Conservation (phyloP, 768 basidiomycete genomes). For the Floccularia luteovirens region DNA sequence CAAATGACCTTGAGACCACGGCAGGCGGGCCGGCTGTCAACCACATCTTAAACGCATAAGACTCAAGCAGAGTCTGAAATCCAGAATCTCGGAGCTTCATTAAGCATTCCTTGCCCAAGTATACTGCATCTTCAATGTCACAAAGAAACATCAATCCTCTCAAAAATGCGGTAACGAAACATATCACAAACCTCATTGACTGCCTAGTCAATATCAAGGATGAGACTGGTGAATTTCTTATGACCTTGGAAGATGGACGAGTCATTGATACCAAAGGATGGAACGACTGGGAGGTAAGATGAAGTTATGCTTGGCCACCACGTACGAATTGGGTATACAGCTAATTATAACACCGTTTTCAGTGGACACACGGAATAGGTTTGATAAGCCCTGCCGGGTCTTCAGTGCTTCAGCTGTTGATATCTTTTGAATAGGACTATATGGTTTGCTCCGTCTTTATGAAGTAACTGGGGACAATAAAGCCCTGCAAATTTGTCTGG, state of each 20-base stretch:
- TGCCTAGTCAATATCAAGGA: slow-evolving; percentile 47
- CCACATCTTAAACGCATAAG: too few relatives aligned
- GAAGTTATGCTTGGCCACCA: too few relatives aligned
- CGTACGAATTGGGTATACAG: neutral
- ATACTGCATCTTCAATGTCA: too few relatives aligned
- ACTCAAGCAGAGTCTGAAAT: too few relatives aligned
- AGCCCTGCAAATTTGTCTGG: slow-evolving; percentile 29
- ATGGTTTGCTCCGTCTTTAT: slow-evolving; percentile 31
- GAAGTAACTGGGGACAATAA: slow-evolving; percentile 29
- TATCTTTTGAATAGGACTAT: slow-evolving; percentile 20
- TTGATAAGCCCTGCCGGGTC: neutral
- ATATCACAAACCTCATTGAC: slow-evolving; percentile 28
- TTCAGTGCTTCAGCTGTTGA: neutral
- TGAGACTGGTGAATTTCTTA: slow-evolving; percentile 41
- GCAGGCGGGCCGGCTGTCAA: too few relatives aligned
- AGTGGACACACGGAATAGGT: slow-evolving; percentile 42
- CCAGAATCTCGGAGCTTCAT: too few relatives aligned
- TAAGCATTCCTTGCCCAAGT: too few relatives aligned
- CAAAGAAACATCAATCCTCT: slow-evolving; percentile 22
- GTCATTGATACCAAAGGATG: slow-evolving; percentile 52
- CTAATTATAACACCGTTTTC: slow-evolving; percentile 1
- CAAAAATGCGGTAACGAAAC: slow-evolving; percentile 16
- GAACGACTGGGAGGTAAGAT: slow-evolving; percentile 44
- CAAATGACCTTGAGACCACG: too few relatives aligned
- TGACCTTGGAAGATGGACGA: slow-evolving; percentile 39